phyloP scores from a whole-genome alignment of 1,284 basidiomycete species.

The Porogramme epimiltina region DNA sequence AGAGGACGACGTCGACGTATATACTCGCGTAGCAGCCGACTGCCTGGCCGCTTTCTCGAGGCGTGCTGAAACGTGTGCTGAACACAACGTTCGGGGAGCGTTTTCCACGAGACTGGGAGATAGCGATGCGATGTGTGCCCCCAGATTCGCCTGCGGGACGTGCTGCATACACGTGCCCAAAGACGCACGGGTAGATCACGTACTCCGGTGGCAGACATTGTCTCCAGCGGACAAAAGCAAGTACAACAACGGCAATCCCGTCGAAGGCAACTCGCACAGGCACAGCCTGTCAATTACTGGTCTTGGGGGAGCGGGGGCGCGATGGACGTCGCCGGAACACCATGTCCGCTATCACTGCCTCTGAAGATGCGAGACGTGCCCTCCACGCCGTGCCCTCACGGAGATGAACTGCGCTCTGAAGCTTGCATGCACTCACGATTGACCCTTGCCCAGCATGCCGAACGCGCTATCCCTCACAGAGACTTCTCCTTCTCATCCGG shows the following conservation, averaged over 20 bases:
- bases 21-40: slow-evolving; percentile 23
- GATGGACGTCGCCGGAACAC: not conserved
- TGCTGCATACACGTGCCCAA: slow-evolving; percentile 29
- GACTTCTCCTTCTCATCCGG: not conserved
- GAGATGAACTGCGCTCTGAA: slow-evolving; percentile 20
- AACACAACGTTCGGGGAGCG: slow-evolving; percentile 18
- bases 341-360: not conserved
- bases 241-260: not conserved
- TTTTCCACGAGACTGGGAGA: slow-evolving; percentile 21
- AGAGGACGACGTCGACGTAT: slow-evolving; percentile 19
- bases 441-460: slow-evolving; percentile 1
- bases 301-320: not conserved
- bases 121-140: slow-evolving; percentile 25
- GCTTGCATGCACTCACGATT: slow-evolving; percentile 9
- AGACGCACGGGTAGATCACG: slow-evolving; percentile 9
- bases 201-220: not conserved
- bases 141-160: slow-evolving; percentile 19
- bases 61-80: slow-evolving; percentile 28
- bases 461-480: not conserved
- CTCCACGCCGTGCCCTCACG: slow-evolving; percentile 14
- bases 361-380: not conserved
- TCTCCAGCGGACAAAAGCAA: not conserved
- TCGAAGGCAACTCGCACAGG: too few relatives aligned
- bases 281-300: too few relatives aligned
- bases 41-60: slow-evolving; percentile 34